Percentiles rank a stretch among this genome's conserved stretches.
phyloP scores from a whole-genome alignment of 371 early-diverging fungal genomes.

The Mucor racemosus region DNA sequence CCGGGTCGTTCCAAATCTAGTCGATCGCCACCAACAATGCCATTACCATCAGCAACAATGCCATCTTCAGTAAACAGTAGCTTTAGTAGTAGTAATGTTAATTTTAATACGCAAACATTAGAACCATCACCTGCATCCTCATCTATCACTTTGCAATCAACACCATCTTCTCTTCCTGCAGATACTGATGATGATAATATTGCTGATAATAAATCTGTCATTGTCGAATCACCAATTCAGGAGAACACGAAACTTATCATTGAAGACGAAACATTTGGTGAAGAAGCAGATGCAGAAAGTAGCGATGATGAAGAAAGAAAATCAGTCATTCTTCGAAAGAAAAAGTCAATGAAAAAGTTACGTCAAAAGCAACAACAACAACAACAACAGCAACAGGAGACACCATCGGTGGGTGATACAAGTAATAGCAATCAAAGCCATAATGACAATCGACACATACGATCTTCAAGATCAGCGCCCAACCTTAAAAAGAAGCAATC shows the following conservation, averaged over 20 bases:
- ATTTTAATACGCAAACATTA: not conserved
- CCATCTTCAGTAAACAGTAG: conserved; percentile 3
- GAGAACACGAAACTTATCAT: not conserved
- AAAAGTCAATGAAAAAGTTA: conserved; percentile 15
- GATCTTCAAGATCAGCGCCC: conserved; percentile 37
- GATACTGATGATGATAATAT: not conserved
- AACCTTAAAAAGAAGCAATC: conserved; percentile 42
- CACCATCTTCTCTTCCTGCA: not conserved
- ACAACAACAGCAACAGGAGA: not conserved
- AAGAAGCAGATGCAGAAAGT: conserved; percentile 20
- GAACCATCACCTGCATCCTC: conserved; percentile 17
- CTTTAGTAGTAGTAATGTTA: conserved; percentile 1
- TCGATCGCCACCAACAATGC: not conserved
- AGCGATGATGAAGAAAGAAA: conserved; percentile 22
- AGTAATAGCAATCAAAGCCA: not conserved
- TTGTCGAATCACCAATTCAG: not conserved
- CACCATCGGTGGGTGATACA: too few relatives aligned
- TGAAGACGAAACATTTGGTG: conserved; percentile 3
- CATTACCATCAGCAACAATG: not conserved
- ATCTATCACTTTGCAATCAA: not conserved
- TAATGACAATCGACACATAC: conserved; percentile 4
- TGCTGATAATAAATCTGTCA: not conserved
- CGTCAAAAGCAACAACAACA: conserved; percentile 17
- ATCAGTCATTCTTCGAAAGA: conserved; percentile 8
- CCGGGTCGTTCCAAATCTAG: not conserved